A percentile compares a stretch with the other conserved stretches of the same genome.
These are phyloP conservation scores for Fonsecaea nubica DNA, from an alignment of 2,329 filamentous ascomycete genomes.

Conservation along the genomic window DNA sequence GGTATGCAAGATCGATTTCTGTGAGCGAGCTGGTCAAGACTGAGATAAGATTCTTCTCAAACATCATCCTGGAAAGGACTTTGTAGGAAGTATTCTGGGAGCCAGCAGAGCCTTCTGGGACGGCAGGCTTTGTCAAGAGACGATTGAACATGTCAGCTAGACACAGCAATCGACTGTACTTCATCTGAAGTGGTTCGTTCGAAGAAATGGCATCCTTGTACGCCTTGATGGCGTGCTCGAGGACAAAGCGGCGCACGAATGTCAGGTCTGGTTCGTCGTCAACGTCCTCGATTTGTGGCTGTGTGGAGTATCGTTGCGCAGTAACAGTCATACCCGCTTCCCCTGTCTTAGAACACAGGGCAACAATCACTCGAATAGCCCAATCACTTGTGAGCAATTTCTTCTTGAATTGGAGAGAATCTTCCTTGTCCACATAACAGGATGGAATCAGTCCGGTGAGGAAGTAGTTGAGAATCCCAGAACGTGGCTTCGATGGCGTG, in stretches of 20 bases:
- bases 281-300: constrained; percentile 56
- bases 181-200: constrained; percentile 78
- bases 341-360: constrained; percentile 84
- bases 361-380: constrained; percentile 84
- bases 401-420: constrained; percentile 78
- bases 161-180: constrained; percentile 85
- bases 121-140: constrained; percentile 83
- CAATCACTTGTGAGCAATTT: constrained; percentile 82
- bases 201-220: constrained; percentile 87
- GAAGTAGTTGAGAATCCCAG: constrained; percentile 91
- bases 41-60: constrained; percentile 93
- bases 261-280: constrained; percentile 84
- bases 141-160: constrained; percentile 91
- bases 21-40: constrained; percentile 90
- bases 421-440: constrained; percentile 68
- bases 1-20: constrained; percentile 94
- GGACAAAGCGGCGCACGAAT: constrained; percentile 91
- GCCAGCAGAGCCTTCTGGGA: constrained; percentile 56
- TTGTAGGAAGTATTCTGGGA: constrained; percentile 66
- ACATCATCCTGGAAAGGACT: constrained; percentile 93
- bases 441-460: constrained; percentile 77
- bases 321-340: constrained; percentile 65
- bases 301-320: constrained; percentile 50
- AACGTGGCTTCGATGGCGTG: constrained; percentile 92
- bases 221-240: constrained; percentile 89